Conservation (phyloP, 345 rosid species). For the Melaleuca quinquenervia region DNA sequence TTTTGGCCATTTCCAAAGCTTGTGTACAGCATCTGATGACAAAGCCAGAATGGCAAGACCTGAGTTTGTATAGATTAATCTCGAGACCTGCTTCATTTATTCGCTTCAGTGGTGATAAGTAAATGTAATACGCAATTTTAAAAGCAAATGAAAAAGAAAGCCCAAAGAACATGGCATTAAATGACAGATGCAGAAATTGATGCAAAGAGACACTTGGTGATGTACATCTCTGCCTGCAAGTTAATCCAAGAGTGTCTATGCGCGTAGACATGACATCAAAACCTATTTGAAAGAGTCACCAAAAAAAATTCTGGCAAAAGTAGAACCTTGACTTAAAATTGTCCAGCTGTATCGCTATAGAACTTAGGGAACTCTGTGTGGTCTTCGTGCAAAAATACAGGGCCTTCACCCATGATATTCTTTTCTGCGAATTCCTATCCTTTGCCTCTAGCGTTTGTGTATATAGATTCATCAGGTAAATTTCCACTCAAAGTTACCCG, state of each 20-base stretch:
- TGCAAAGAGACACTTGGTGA: neutral
- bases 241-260: neutral
- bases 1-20: conserved; percentile 82
- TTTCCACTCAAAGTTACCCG: neutral
- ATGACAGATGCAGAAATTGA: neutral
- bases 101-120: neutral
- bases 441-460: neutral
- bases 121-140: neutral
- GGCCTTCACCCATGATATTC: neutral
- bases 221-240: neutral
- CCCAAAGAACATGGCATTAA: neutral
- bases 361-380: neutral
- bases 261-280: neutral
- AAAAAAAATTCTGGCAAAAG: neutral
- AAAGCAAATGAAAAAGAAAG: neutral
- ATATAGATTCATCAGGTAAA: rapidly evolving
- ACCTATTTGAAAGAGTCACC: neutral
- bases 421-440: neutral
- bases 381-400: neutral
- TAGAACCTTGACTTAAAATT: neutral
- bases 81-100: conserved; percentile 40
- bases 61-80: conserved; percentile 67
- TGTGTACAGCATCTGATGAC: conserved; percentile 74
- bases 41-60: conserved; percentile 60
- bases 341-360: rapidly evolving